Conservation (phyloP, 2,329 filamentous ascomycete species). For the Rutstroemia sp. region DNA sequence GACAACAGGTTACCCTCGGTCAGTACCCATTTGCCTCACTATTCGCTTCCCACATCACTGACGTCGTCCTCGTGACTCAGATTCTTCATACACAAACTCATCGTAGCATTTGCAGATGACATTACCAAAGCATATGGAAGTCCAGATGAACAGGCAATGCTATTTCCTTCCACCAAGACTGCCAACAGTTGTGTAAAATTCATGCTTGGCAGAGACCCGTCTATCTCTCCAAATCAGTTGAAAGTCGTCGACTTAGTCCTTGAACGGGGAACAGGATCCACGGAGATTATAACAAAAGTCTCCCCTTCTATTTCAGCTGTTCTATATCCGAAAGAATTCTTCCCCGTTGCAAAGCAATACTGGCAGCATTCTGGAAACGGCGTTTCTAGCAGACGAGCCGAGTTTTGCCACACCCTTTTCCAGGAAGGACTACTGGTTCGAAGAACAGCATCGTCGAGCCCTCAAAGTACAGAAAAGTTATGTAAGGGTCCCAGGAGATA, state of each 20-base stretch:
- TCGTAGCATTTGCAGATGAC: constrained; percentile 63
- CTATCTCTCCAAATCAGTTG: constrained; percentile 41
- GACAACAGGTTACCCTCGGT: constrained; percentile 87
- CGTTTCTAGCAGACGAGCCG: constrained; percentile 81
- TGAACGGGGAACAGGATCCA: constrained; percentile 44
- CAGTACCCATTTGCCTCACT: constrained; percentile 12
- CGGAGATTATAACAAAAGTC: constrained; percentile 46
- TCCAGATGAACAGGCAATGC: constrained; percentile 61
- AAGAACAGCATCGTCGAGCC: constrained; percentile 25
- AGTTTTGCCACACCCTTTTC: constrained; percentile 76
- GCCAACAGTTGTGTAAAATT: constrained; percentile 73
- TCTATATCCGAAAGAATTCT: constrained; percentile 60
- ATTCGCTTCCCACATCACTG: constrained; percentile 13
- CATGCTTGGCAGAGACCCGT: constrained; percentile 51
- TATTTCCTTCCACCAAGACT: constrained; percentile 67
- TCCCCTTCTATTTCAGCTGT: constrained; percentile 60
- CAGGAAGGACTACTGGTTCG: constrained; percentile 59
- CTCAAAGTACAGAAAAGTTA: constrained; percentile 21
- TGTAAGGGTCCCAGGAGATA: constrained; percentile 74
- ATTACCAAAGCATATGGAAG: constrained; percentile 59
- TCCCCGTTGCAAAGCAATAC: constrained; percentile 77
- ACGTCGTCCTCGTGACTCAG: constrained; percentile 36
- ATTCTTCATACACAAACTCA: constrained; percentile 86
- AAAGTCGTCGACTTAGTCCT: constrained; percentile 57
- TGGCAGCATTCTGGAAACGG: constrained; percentile 97